A percentile compares a stretch with the other conserved stretches of the same genome.
Evolutionary conservation across 768 basidiomycete species (phyloP).

Genomic region (Podaxis carcinomalis): DNA sequence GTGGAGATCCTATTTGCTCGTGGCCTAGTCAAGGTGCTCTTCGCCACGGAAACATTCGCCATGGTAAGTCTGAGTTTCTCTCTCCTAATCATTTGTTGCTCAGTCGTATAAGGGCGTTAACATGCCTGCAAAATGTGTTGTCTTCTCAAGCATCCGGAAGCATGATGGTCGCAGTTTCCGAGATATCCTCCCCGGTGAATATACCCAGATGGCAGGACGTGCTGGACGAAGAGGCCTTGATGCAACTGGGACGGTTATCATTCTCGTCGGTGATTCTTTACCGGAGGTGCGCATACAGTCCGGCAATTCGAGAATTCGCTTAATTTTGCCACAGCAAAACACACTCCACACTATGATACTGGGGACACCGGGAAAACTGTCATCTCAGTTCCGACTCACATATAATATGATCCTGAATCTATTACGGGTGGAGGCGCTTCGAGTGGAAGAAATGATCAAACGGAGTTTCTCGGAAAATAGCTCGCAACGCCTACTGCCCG

Average conservation of each 20-base stretch:
- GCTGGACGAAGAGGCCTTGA: constrained; percentile 96
- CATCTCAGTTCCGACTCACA: constrained; percentile 94
- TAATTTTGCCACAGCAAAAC: constrained; percentile 49
- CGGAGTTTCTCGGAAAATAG: constrained; percentile 98
- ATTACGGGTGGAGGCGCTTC: constrained; percentile 90
- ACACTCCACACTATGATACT: constrained; percentile 87
- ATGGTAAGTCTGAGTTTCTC: constrained; percentile 62
- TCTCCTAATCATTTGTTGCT: not conserved
- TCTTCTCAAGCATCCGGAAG: constrained; percentile 92
- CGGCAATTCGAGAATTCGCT: not conserved
- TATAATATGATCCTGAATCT: constrained; percentile 99
- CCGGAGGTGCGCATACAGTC: constrained; percentile 63
- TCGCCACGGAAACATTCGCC: constrained; percentile 98
- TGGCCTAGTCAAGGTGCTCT: constrained; percentile 92
- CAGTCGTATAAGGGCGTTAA: constrained; percentile 77
- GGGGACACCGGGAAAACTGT: constrained; percentile 87
- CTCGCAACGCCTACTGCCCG: constrained; percentile 86
- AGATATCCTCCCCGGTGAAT: constrained; percentile 86
- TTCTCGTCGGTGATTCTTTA: constrained; percentile 75
- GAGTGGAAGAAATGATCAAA: constrained; percentile 99
- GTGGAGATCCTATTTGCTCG: constrained; percentile 96
- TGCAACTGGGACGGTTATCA: constrained; percentile 92
- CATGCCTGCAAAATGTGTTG: constrained; percentile 97
- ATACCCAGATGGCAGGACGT: constrained; percentile 99
- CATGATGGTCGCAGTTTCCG: constrained; percentile 94